Evolutionary conservation across 2,329 filamentous ascomycete species (phyloP).

Genomic region (Colletotrichum musae): DNA sequence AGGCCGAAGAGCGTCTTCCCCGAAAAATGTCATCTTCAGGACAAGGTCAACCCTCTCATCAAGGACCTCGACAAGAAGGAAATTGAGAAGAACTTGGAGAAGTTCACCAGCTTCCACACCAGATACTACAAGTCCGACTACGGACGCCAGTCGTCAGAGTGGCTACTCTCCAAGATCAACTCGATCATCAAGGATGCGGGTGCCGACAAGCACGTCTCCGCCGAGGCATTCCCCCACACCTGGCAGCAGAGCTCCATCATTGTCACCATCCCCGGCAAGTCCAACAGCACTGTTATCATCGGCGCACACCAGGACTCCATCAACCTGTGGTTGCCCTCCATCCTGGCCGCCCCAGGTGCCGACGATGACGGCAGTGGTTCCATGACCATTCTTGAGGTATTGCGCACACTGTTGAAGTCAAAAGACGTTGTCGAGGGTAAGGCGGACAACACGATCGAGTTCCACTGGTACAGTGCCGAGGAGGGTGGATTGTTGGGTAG

Average conservation of each 20-base stretch:
- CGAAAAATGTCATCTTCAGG: slow-evolving; percentile 73
- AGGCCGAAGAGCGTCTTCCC: slow-evolving; percentile 74
- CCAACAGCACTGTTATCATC: slow-evolving; percentile 87
- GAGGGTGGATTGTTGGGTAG: slow-evolving; percentile 90
- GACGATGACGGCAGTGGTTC: slow-evolving; percentile 95
- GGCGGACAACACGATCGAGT: slow-evolving; percentile 89
- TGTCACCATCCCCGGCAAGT: slow-evolving; percentile 89
- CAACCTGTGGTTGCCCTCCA: slow-evolving; percentile 89
- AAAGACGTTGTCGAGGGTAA: slow-evolving; percentile 79
- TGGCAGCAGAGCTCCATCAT: slow-evolving; percentile 96
- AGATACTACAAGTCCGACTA: slow-evolving; percentile 85
- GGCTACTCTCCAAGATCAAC: slow-evolving; percentile 84
- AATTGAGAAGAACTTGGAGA: slow-evolving; percentile 84
- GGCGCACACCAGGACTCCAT: slow-evolving; percentile 96
- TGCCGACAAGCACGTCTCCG: slow-evolving; percentile 76
- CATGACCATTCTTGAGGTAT: slow-evolving; percentile 93
- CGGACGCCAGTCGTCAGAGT: slow-evolving; percentile 88
- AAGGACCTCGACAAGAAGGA: slow-evolving; percentile 79
- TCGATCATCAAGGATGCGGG: slow-evolving; percentile 79
- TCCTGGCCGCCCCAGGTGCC: slow-evolving; percentile 90
- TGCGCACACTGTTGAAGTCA: slow-evolving; percentile 84
- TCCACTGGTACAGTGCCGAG: slow-evolving; percentile 96
- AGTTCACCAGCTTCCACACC: slow-evolving; percentile 84
- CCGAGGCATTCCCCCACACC: slow-evolving; percentile 81
- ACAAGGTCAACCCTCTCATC: slow-evolving; percentile 77